phyloP scores from a whole-genome alignment of 1,139 yeast species.

The Groenewaldozyma auringiensis region DNA sequence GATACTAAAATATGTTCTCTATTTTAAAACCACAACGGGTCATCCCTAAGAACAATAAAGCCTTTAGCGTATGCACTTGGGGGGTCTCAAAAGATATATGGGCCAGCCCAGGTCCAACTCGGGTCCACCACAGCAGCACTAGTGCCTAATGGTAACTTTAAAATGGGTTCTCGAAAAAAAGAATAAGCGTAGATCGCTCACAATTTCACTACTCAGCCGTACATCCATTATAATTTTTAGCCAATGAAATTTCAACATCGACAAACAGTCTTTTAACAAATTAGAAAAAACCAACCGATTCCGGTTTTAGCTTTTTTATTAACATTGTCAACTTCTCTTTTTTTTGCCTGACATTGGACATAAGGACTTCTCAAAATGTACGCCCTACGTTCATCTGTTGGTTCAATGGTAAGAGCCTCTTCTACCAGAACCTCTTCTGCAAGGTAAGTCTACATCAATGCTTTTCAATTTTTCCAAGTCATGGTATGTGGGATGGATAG shows the following conservation, averaged over 20 bases:
- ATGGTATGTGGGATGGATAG: no score
- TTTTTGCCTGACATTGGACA: background rate
- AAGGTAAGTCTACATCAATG: no score
- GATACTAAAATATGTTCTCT: background rate
- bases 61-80: no score
- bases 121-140: no score
- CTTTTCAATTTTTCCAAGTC: no score
- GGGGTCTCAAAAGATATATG: no score
- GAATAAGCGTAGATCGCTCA: no score
- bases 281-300: background rate
- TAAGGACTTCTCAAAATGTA: constrained; percentile 16
- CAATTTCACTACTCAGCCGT: background rate
- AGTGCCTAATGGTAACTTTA: no score
- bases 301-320: background rate
- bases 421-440: constrained; percentile 7
- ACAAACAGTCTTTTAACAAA: background rate
- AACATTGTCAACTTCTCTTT: background rate
- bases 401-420: constrained; percentile 16
- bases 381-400: constrained; percentile 26
- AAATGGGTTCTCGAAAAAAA: no score
- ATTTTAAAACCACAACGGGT: background rate
- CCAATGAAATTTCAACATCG: constrained; percentile 2
- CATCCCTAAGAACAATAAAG: no score
- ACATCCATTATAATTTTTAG: background rate
- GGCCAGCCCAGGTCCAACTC: no score